Evolutionary conservation across 2,329 filamentous ascomycete species (phyloP).

Genomic region (Trichoderma afroharzianum): DNA sequence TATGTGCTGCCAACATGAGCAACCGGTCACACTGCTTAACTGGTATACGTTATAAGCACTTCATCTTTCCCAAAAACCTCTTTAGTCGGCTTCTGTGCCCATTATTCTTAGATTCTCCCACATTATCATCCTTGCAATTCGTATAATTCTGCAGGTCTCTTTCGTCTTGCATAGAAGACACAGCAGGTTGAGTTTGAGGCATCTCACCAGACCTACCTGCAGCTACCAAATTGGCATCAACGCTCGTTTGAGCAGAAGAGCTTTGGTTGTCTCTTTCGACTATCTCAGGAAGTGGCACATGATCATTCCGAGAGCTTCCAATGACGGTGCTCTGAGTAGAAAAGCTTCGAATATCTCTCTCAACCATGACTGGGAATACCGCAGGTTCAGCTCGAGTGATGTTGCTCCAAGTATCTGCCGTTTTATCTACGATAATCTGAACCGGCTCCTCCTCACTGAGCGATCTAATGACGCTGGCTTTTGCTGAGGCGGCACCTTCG

Average conservation of each 20-base stretch:
- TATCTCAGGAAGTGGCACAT: background rate
- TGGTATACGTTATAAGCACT: background rate
- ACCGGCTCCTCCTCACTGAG: background rate
- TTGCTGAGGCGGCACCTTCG: background rate
- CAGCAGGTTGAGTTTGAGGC: background rate
- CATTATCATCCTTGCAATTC: background rate
- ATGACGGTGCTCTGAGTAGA: background rate
- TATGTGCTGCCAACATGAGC: background rate
- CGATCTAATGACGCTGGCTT: background rate
- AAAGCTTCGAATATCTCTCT: background rate
- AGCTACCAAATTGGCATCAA: background rate
- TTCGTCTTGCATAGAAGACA: background rate
- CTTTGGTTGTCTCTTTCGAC: background rate
- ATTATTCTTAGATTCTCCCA: background rate
- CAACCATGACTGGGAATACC: background rate
- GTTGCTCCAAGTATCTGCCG: background rate
- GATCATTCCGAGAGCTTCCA: background rate
- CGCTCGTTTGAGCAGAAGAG: background rate
- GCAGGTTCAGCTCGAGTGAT: background rate
- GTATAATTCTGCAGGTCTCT: background rate
- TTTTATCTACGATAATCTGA: background rate
- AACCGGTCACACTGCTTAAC: background rate
- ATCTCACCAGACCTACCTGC: background rate
- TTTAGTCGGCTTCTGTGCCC: background rate
- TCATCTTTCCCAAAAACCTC: background rate